Base-by-base conservation (phyloP, 371 early-diverging fungal genomes). In the Amoeboaphelidium protococcarum region DNA sequence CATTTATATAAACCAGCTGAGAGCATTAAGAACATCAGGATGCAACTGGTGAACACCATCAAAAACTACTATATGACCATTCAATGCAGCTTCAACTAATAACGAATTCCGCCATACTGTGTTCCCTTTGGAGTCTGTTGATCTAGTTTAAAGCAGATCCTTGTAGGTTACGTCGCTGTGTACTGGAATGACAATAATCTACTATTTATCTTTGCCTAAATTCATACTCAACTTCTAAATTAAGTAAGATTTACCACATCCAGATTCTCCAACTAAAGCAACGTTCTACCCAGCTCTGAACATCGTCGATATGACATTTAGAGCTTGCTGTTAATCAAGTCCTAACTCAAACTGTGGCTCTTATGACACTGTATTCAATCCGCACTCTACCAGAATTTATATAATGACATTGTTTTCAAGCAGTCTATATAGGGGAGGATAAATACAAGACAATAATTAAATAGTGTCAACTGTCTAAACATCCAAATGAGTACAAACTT, bases 121-220 rank as follows among this genome's bases (percentile, higher is more conserved):
- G 26, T 80, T 78, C 44, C 84, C 84, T 2, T 65, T 54, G 25
- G 65, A 60, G 0, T 73, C 72, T 1, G 82, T 83, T 37, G 69
- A 64, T 40, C 84, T 68, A 40, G 79, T 68, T 48, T 83, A 82
- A n/a, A 83, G 60, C 3, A 83, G 61, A 54, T 83, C 84, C 12
- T 82, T 66, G 2, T 79, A 72, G n/a, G 78, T 76, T 80, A 83
- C 79, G 49, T 83, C 84, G 47, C 73, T 49, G 46, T 46, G 44
- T 6, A 49, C 24, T 2, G 24, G 48, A 6, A 48, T 23, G 12
- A 19, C 78, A 40, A 81, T 73, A 44, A 69, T 72, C 43, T 78
- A 76, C 41, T 70, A 24, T 24, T 26, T 65, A 20, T 64, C 64
- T 52, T 76, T 78, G 12, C 81, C 79, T 27, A 81, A 59, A 21